Percentiles rank a stretch among this genome's conserved stretches.
phyloP scores from a whole-genome alignment of 768 basidiomycete genomes.

The Collybia sordida region DNA sequence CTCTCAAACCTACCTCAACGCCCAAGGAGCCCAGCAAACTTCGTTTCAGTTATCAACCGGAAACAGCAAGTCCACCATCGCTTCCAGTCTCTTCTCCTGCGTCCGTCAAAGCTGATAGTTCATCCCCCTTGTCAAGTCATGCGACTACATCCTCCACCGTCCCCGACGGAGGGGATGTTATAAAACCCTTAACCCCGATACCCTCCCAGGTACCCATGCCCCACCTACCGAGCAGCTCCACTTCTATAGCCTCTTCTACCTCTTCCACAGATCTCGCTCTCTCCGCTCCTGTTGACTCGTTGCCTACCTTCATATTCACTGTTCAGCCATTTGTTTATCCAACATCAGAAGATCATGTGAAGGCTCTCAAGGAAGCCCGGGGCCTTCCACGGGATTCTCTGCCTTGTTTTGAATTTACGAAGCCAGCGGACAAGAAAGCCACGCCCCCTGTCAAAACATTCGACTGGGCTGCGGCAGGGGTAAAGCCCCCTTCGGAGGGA shows the following conservation, averaged over 20 bases:
- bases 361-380: slow-evolving; percentile 36
- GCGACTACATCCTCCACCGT: background rate
- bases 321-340: slow-evolving; percentile 15
- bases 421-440: background rate
- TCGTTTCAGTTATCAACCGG: slow-evolving; percentile 68
- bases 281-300: slow-evolving; percentile 20
- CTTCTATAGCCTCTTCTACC: too few species aligned
- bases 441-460: slow-evolving; percentile 38
- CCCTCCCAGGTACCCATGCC: too few species aligned
- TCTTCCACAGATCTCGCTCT: slow-evolving; percentile 29
- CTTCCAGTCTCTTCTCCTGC: slow-evolving; percentile 13
- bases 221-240: too few species aligned
- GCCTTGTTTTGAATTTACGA: slow-evolving; percentile 41
- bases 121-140: background rate
- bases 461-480: slow-evolving; percentile 62
- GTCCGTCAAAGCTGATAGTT: slow-evolving; percentile 10
- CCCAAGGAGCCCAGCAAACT: slow-evolving; percentile 82
- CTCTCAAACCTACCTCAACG: slow-evolving; percentile 48
- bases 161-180: background rate
- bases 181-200: background rate
- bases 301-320: slow-evolving; percentile 38
- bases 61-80: slow-evolving; percentile 29
- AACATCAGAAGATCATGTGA: slow-evolving; percentile 17
- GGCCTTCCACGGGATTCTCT: slow-evolving; percentile 39
- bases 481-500: slow-evolving; percentile 40